phyloP scores from a whole-genome alignment of 129 eudicot genomes.

The Calendula officinalis region DNA sequence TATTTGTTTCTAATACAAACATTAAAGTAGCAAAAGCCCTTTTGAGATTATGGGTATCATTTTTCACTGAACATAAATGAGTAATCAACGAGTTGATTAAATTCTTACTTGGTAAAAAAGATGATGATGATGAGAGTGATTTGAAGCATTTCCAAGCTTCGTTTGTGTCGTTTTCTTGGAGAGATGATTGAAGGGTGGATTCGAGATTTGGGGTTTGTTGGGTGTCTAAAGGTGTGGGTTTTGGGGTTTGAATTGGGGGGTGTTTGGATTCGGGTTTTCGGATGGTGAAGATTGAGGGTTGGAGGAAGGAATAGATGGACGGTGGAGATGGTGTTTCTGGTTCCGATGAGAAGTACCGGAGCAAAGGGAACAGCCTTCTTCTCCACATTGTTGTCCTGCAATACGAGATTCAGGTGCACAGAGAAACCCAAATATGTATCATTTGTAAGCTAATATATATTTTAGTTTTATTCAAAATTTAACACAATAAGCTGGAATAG shows the following conservation, averaged over 20 bases:
- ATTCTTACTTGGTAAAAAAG: constrained; percentile 63
- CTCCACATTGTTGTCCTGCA: neutral
- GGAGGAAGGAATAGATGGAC: constrained; percentile 79
- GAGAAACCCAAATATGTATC: neutral
- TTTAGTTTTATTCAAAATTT: no score
- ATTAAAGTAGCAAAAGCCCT: constrained; percentile 83
- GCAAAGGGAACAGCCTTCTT: neutral
- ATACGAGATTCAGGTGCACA: constrained; percentile 2
- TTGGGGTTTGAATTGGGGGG: constrained; percentile 31
- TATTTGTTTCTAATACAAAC: constrained; percentile 63
- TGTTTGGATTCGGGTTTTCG: constrained; percentile 32
- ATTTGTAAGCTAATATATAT: no score
- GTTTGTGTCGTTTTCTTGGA: constrained; percentile 51
- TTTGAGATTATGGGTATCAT: constrained; percentile 64
- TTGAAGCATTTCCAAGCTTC: constrained; percentile 96
- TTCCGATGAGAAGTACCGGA: constrained; percentile 43
- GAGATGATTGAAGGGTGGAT: constrained; percentile 52
- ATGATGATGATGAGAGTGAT: constrained; percentile 50
- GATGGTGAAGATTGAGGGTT: constrained; percentile 65
- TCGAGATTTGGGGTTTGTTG: constrained; percentile 50
- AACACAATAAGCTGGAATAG: constrained; percentile 67
- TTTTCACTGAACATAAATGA: constrained; percentile 45
- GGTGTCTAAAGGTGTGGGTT: constrained; percentile 32
- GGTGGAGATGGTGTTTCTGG: constrained; percentile 64
- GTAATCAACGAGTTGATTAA: constrained; percentile 61